Base-by-base conservation (phyloP, 2,329 filamentous ascomycete genomes). In the Salinomyces thailandicus region DNA sequence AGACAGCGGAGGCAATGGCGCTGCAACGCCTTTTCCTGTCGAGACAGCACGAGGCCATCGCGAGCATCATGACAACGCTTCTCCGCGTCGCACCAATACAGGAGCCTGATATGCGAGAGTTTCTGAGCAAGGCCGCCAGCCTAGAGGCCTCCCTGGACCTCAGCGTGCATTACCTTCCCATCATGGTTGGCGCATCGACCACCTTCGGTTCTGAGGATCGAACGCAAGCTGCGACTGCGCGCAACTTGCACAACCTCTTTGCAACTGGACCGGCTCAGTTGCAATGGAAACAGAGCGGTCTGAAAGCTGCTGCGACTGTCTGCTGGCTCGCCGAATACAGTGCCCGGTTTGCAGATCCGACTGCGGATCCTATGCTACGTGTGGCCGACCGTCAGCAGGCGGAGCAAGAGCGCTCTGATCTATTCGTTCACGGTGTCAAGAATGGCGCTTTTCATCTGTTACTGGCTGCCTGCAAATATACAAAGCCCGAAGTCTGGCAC, bases 321-420 rank as follows among this genome's bases (percentile, higher is more conserved):
- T 86, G 84, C 72, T 98, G 91, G 91, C 72, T 95, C 31, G 80
- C 85, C 19, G 86, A 96, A 53, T 95, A 95, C 61, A 91, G 84
- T 47, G 85, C 85, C 2, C 84, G 85, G 68, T 94, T 54, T 35
- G 38, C 36, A 5, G 46, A 48, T 8, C 40, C 39, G 9, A 41
- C 42, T 7, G 42, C 36, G 18, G 43, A 46, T 17, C 38, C 41
- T n/a, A 33, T 68, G 17, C 67, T 77, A 18, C 68, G 69, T 29
- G 73, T 72, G 32, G 72, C 81, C 37, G 75, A 86, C 51, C 62
- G 84, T 19, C 63, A 67, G 33, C 62, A 64, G 61, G 85, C 48
- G 6, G 52, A 55, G 31, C 74, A 75, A 33, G 72, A 79, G 45
- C 72, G 85, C 41, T 77, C 80, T 2, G 80, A 79, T 41, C 70